Conservation (phyloP, 1,284 basidiomycete genomes). For the Tremellales sp. region DNA sequence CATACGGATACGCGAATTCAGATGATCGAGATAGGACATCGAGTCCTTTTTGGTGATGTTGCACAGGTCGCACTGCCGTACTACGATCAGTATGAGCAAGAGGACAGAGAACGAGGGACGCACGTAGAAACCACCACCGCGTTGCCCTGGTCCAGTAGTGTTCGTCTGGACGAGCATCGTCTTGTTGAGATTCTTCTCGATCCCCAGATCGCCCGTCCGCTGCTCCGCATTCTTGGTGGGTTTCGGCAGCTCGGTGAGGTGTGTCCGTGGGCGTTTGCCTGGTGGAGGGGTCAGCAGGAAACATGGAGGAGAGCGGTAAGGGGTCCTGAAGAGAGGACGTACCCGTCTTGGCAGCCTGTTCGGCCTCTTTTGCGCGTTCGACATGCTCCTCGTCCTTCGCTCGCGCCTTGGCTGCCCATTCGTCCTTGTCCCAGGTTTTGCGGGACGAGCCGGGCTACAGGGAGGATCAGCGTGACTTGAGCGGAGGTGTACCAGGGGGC, state of each 20-base stretch:
- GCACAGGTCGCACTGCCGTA: slow-evolving; percentile 70
- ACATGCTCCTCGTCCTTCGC: slow-evolving; percentile 41
- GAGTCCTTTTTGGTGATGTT: slow-evolving; percentile 90
- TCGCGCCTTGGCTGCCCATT: slow-evolving; percentile 47
- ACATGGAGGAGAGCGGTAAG: neutral
- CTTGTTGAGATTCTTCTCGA: slow-evolving; percentile 88
- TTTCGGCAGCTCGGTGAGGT: slow-evolving; percentile 65
- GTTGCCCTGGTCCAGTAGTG: slow-evolving; percentile 69
- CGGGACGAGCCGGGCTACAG: too few relatives aligned
- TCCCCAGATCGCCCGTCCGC: slow-evolving; percentile 71
- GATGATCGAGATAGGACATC: slow-evolving; percentile 88
- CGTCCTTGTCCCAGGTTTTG: slow-evolving; percentile 47
- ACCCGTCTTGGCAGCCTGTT: slow-evolving; percentile 66
- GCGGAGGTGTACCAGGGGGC: too few relatives aligned
- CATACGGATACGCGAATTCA: slow-evolving; percentile 90
- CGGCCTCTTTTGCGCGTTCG: slow-evolving; percentile 42
- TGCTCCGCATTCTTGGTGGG: slow-evolving; percentile 85
- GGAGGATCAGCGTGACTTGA: too few relatives aligned
- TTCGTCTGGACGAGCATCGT: slow-evolving; percentile 74
- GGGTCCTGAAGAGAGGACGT: slow-evolving; percentile 17
- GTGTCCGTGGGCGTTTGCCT: slow-evolving; percentile 25
- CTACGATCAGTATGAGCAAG: slow-evolving; percentile 47
- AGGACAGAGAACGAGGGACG: slow-evolving; percentile 18
- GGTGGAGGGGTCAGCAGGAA: neutral
- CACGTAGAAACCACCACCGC: slow-evolving; percentile 80